Conservation (phyloP, 352 stramenopile species). For the Globisporangium nunn region DNA sequence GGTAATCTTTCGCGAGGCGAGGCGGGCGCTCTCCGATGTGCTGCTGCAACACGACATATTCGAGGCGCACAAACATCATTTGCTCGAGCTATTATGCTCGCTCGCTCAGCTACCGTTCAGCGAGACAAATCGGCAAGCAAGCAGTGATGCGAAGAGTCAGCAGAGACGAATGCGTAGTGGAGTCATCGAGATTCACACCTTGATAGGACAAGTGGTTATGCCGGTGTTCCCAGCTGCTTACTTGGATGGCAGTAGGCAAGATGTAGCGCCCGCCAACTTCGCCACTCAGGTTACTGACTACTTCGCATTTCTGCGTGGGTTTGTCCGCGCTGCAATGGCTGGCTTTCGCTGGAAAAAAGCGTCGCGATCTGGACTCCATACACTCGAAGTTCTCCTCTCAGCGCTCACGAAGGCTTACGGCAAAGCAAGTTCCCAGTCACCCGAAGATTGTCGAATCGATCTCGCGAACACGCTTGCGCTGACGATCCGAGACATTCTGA, state of each 20-base stretch:
- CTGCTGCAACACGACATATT: slow-evolving; percentile 15
- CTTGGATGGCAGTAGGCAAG: background rate
- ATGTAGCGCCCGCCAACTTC: no score
- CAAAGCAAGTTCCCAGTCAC: slow-evolving; percentile 15
- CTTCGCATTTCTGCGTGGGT: slow-evolving; percentile 5
- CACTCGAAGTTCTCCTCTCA: slow-evolving; percentile 8
- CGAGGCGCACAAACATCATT: slow-evolving; percentile 20
- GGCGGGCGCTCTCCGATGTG: slow-evolving; percentile 12
- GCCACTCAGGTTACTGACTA: background rate
- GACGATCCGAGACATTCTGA: slow-evolving; percentile 21
- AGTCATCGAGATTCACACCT: background rate
- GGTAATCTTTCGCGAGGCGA: slow-evolving; percentile 5
- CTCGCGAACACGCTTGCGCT: slow-evolving; percentile 25
- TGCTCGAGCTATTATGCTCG: slow-evolving; percentile 18
- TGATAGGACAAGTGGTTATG: slow-evolving; percentile 8
- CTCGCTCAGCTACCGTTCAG: slow-evolving; percentile 2
- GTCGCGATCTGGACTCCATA: background rate
- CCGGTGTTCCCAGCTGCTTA: background rate
- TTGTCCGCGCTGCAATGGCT: background rate
- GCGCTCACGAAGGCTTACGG: slow-evolving; percentile 5
- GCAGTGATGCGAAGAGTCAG: slow-evolving; percentile 6
- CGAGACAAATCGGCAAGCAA: background rate
- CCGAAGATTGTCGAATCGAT: slow-evolving; percentile 21
- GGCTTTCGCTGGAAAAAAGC: slow-evolving; percentile 1
- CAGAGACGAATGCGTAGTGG: background rate